Conservation (phyloP, 495 filamentous ascomycete genomes). For the Hypoxylon perforatum region DNA sequence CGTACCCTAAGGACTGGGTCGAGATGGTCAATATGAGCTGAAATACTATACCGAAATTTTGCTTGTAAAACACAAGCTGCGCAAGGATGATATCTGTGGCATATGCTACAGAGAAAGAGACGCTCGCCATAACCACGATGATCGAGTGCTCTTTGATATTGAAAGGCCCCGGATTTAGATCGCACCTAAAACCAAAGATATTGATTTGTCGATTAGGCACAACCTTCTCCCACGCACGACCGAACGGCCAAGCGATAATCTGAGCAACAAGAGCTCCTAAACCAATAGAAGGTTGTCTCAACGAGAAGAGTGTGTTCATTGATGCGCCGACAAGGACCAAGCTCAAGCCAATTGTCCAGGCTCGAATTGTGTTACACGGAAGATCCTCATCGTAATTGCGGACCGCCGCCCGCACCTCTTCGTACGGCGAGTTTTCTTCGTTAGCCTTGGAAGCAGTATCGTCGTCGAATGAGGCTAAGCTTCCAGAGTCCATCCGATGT, state of each 20-base stretch:
- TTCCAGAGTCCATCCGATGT: conserved; percentile 34
- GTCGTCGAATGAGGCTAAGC: conserved; percentile 48
- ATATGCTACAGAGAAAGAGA: conserved; percentile 70
- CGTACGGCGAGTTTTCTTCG: conserved; percentile 73
- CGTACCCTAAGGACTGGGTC: conserved; percentile 79
- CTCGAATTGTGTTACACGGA: conserved; percentile 76
- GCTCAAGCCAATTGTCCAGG: conserved; percentile 76
- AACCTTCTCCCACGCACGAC: conserved; percentile 62
- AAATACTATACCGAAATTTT: conserved; percentile 74
- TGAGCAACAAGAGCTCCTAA: conserved; percentile 76
- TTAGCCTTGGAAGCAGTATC: conserved; percentile 39
- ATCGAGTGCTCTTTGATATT: conserved; percentile 81
- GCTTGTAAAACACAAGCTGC: conserved; percentile 71
- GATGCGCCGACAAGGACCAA: conserved; percentile 73
- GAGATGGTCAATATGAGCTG: conserved; percentile 75
- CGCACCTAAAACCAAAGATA: conserved; percentile 66
- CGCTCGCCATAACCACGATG: conserved; percentile 78
- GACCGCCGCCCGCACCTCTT: conserved; percentile 72
- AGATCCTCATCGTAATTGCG: conserved; percentile 73
- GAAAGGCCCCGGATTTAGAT: conserved; percentile 77
- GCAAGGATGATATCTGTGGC: conserved; percentile 77
- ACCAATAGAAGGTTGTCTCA: conserved; percentile 72
- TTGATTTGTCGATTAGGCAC: conserved; percentile 63
- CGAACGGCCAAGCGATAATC: conserved; percentile 76
- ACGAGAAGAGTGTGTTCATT: conserved; percentile 76